Percentiles rank a stretch among this genome's conserved stretches.
These are phyloP conservation scores for Akanthomyces uredinophilus DNA, from an alignment of 2,329 filamentous ascomycete species.

Conservation along the genomic window DNA sequence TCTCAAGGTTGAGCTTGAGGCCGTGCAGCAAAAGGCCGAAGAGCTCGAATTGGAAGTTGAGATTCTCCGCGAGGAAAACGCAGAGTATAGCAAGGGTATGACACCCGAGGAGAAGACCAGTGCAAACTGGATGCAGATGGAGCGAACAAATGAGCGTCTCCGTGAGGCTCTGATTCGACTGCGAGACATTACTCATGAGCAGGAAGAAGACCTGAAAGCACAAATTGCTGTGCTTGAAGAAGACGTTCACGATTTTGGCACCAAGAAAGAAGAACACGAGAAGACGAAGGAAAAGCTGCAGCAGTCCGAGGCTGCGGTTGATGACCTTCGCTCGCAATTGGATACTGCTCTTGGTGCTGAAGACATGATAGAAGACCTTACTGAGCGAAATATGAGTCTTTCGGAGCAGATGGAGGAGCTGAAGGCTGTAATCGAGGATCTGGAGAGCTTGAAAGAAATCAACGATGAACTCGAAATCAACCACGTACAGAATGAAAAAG, in stretches of 20 bases:
- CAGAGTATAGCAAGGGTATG: conserved; percentile 78
- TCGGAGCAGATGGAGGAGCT: conserved; percentile 80
- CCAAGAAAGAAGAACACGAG: conserved; percentile 64
- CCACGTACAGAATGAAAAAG: conserved; percentile 87
- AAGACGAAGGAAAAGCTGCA: conserved; percentile 67
- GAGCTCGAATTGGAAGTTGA: conserved; percentile 86
- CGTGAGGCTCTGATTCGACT: conserved; percentile 79
- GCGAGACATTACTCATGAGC: conserved; percentile 80
- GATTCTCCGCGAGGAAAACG: conserved; percentile 80
- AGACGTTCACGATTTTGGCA: conserved; percentile 63
- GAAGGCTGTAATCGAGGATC: conserved; percentile 74
- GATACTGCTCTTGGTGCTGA: conserved; percentile 85
- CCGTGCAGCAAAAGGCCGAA: conserved; percentile 69
- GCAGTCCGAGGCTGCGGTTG: conserved; percentile 67
- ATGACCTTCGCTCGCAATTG: conserved; percentile 85
- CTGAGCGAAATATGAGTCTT: conserved; percentile 78
- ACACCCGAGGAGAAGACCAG: conserved; percentile 81
- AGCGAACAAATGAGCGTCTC: conserved; percentile 81
- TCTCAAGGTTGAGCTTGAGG: conserved; percentile 73
- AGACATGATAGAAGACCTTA: conserved; percentile 89
- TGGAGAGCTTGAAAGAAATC: conserved; percentile 85
- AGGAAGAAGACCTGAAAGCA: conserved; percentile 71
- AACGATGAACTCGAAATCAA: conserved; percentile 93
- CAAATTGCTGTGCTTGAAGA: conserved; percentile 71
- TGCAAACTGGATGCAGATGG: conserved; percentile 85